Evolutionary conservation across 202 grass and related monocot species (phyloP).

Genomic region (Schoenoplectus tabernaemontani): DNA sequence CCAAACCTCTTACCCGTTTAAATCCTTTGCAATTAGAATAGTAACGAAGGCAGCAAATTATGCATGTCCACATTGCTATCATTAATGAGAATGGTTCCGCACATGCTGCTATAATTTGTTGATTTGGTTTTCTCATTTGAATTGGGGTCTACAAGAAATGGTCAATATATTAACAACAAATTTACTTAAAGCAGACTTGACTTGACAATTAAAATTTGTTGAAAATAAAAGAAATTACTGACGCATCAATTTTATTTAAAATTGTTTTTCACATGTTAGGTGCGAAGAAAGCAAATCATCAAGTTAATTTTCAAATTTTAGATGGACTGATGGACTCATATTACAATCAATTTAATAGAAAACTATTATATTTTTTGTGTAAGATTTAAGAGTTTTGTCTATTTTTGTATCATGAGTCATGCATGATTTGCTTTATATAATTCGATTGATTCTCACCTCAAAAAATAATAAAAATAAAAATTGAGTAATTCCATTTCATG

Average conservation of each 20-base stretch:
- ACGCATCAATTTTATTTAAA: background rate
- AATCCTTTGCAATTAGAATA: background rate
- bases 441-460: too few relatives aligned
- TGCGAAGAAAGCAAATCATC: background rate
- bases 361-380: background rate
- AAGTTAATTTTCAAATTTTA: too few relatives aligned
- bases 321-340: too few relatives aligned
- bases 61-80: background rate
- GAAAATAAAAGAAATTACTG: too few relatives aligned
- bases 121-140: background rate
- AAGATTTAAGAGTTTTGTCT: too few relatives aligned
- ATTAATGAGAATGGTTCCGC: background rate
- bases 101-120: background rate
- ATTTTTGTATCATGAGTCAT: background rate
- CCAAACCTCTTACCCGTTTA: background rate
- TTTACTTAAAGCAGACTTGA: background rate
- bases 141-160: background rate
- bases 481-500: background rate
- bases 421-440: too few relatives aligned
- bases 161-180: background rate
- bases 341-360: background rate
- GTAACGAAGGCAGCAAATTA: too few relatives aligned
- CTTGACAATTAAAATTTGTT: too few relatives aligned
- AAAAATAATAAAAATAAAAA: too few relatives aligned
- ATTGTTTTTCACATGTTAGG: background rate